Base-by-base conservation (phyloP, 345 rosid genomes). In the Eucalyptus marginata region DNA sequence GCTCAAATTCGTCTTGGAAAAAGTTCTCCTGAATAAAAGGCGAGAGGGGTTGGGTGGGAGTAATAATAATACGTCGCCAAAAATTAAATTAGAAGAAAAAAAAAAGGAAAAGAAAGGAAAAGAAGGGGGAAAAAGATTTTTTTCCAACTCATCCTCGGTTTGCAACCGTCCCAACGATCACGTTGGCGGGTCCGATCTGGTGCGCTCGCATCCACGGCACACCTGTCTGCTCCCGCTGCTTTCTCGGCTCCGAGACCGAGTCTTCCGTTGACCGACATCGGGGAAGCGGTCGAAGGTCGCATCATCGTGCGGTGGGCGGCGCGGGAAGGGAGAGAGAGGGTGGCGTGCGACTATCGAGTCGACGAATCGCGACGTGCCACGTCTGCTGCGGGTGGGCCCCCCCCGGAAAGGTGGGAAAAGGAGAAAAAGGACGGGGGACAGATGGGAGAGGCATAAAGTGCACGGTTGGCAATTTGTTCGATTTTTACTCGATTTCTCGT, bases 121-220 rank as follows among this genome's bases (percentile, higher is more conserved):
- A 13, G 76, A 6, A 6, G 14, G 47, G 8, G 14, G 8, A 11
- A 20, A 20, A 22, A 6, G 47, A 20, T 71, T 8, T 10, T 68
- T 33, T 71, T 36, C 84, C 84, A 76, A 20, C 84, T 76, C 84
- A 76, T 76, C 84, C 47, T 20, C 84, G 8, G 84, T 20, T 40
- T 5, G 84, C 84, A 76, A 76, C 84, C 24, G 84, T 22, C 47
- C 84, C 84, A 40, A 40, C 84, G 84, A 89, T 89, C 88, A 83
- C 86, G 91, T 84, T 85, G 90, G 92, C 10, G 18, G 90, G 88
- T 90, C 81, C 49, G 88, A 86, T 92, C 93, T 59, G 49, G 90
- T 90, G 89, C 89, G 88, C 52, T 49, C 89, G 43, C 33, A 33
- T 56, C 86, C 85, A 90, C 79, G 76, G 31, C 3, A 64, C 90